Base-by-base conservation (phyloP, 2,329 filamentous ascomycete genomes). In the Tolypocladium tropicale region DNA sequence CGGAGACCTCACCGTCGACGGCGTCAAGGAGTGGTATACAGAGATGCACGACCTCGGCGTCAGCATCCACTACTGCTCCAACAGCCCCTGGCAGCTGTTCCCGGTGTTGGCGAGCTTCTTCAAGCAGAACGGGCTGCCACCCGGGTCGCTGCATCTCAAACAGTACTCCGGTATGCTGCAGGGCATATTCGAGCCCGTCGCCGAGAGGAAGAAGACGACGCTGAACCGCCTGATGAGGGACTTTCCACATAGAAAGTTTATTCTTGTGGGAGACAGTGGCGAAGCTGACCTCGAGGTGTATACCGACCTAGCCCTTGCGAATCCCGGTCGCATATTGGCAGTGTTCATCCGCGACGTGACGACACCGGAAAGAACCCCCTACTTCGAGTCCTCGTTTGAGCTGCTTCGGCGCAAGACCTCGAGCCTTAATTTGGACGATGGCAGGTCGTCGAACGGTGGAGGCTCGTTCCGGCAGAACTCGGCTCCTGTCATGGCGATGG, bases 241-340 rank as follows among this genome's bases (percentile, higher is more conserved):
- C 68, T 99, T 99, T 63, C 94, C 94, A 0, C 81, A 91, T 53
- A 80, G 94, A 49, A 90, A 84, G 64, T 99, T 99, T 65, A 82
- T 99, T 3, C 79, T 99, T 2, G 88, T 97, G 11, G 94, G 94
- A 10, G 94, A 99, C 68, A 96, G 92, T 63, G 94, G 95, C 39
- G 94, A 99, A 72, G 94, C 93, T 9, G 95, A 99, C 71, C 77
- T 99, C 3, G 95, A 99, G 69, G 91, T 97, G 0, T 99, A 99
- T 66, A 96, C 92, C 0, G 94, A 99, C 60, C 81, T 96, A n/a
- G 92, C 88, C 0, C 67, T 93, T 36, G 84, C 89, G 2, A 86
- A 97, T 63, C 93, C 92, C 0, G 88, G 89, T 0, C 83, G 89
- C 32, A 85, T 99, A 2, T 75, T 91, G 33, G 94, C 85, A 0